Conservation (phyloP, 192 early-diverging fungal species). For the Backusella tuberculispora region DNA sequence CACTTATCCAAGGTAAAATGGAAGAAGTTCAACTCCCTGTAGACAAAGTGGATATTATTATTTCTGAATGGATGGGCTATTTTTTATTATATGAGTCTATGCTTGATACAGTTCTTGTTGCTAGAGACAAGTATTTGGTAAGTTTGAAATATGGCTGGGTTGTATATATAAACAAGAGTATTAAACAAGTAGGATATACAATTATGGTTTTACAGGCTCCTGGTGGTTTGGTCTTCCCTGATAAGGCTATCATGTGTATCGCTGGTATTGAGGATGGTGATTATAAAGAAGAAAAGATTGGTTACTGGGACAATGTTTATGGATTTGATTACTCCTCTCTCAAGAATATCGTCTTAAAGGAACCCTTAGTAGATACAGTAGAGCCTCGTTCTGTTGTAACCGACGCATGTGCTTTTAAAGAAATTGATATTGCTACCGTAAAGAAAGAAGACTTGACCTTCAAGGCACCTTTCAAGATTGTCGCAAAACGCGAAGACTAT, state of each 20-base stretch:
- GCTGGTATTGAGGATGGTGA: slow-evolving; percentile 94
- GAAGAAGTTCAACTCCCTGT: slow-evolving; percentile 95
- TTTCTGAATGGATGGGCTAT: slow-evolving; percentile 99
- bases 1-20: slow-evolving; percentile 95
- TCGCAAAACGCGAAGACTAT: slow-evolving; percentile 79
- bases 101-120: slow-evolving; percentile 98
- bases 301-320: slow-evolving; percentile 90
- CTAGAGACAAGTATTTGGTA: slow-evolving; percentile 88
- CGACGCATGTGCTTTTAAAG: slow-evolving; percentile 71
- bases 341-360: slow-evolving; percentile 81
- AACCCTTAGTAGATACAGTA: slow-evolving; percentile 97
- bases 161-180: too few relatives aligned
- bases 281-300: slow-evolving; percentile 53
- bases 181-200: too few relatives aligned
- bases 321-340: slow-evolving; percentile 98
- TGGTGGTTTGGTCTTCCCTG: slow-evolving; percentile 91
- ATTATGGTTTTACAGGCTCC: slow-evolving; percentile 43
- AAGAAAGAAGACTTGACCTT: slow-evolving; percentile 89
- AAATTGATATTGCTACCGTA: slow-evolving; percentile 82
- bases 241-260: slow-evolving; percentile 86
- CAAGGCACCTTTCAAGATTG: slow-evolving; percentile 79
- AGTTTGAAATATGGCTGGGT: slow-evolving; percentile 9
- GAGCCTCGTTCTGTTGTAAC: slow-evolving; percentile 85
- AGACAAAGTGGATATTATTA: slow-evolving; percentile 97
- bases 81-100: slow-evolving; percentile 98